phyloP scores from a whole-genome alignment of 1,139 yeast species.

The Zygoascus hellenicus region DNA sequence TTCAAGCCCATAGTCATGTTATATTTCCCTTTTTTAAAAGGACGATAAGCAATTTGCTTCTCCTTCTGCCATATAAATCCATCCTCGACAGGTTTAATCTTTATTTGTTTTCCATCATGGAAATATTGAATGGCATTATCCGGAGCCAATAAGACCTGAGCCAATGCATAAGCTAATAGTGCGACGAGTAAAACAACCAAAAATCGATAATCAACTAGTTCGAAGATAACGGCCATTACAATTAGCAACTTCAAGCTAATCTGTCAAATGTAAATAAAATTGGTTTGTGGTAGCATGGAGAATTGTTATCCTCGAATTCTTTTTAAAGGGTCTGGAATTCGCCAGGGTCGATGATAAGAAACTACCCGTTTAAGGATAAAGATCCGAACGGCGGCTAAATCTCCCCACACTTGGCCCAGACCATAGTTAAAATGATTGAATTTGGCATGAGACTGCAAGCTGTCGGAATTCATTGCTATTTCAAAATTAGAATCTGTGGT shows the following conservation, averaged over 20 bases:
- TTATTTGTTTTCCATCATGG: constrained; percentile 1
- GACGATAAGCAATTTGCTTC: constrained; percentile 51
- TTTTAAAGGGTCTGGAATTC: too few species aligned
- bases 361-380: background rate
- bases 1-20: constrained; percentile 66
- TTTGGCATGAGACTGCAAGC: too few species aligned
- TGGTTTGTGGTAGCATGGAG: too few species aligned
- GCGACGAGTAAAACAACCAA: background rate
- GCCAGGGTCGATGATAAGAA: background rate
- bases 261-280: too few species aligned
- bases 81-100: constrained; percentile 19
- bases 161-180: background rate
- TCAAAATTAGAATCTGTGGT: too few species aligned
- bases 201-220: background rate
- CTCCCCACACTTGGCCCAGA: background rate
- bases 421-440: too few species aligned
- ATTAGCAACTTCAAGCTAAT: too few species aligned
- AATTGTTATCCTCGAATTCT: too few species aligned
- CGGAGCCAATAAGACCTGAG: background rate
- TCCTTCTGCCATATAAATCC: constrained; percentile 41
- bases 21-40: constrained; percentile 57
- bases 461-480: too few species aligned
- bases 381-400: background rate
- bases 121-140: background rate
- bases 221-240: background rate